Base-by-base conservation (phyloP, 2,329 filamentous ascomycete genomes). In the Xylaria sp. region DNA sequence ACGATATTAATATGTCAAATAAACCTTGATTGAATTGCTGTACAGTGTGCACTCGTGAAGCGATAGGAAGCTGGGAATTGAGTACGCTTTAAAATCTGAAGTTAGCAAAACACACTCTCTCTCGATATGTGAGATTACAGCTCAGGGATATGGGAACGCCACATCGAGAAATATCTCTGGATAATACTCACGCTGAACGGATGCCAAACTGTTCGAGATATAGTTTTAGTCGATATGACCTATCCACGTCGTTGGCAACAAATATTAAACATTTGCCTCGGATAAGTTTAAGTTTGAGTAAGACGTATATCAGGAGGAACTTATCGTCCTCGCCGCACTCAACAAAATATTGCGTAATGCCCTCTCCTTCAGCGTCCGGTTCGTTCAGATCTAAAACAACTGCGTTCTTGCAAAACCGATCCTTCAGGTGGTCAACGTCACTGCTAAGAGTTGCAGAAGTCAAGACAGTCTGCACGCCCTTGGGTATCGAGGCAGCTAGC, bases 141-240 rank as follows among this genome's bases (percentile, higher is more conserved):
- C 5, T 11, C 29, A 17, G 11, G 17, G 5, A 5, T 13, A 57
- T 31, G 15, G 5, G 29, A 55, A 42, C 13, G 27, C 10, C 15
- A 50, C 4, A 29, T 15, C 17, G 42, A 33, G 93, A 97, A 58
- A 39, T 13, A 13, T 25, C 1, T 29, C n/a, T 10, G 13, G 50
- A 27, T 5, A 53, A 11, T 55, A 69, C 67, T 67, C n/a, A 69
- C 63, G 69, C 69, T 74, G 92, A 95, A 77, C 93, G 91, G 76
- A 97, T 95, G 53, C 94, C 94, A 76, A 99, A 99, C 77, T 99
- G 96, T 79, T 99, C 96, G 59, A 99, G 87, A 77, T 96, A 99
- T 7, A 99, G 86, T 80, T 97, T 97, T 27, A 99, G 82, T 39
- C 96, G 88, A 80, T 99, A 99, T 74, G 92, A 97, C 70, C 77